Percentiles rank a stretch among this genome's conserved stretches.
These are phyloP conservation scores for Starmerella asiatica DNA, from an alignment of 805 yeast species.

Conservation along the genomic window DNA sequence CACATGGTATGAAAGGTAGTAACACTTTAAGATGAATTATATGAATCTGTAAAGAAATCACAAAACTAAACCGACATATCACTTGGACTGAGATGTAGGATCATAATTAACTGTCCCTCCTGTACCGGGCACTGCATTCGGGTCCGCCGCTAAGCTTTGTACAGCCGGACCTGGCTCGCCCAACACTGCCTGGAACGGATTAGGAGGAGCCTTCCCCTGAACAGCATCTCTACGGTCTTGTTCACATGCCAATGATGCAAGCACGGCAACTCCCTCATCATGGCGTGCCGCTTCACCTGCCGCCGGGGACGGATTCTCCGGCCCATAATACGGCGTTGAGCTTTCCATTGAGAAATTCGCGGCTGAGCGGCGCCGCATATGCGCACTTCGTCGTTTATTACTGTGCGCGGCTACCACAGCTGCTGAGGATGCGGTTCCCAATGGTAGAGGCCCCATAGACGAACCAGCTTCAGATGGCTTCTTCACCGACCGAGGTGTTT, in stretches of 20 bases:
- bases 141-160: too few relatives aligned
- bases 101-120: too few relatives aligned
- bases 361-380: conserved; percentile 11
- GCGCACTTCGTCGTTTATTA: conserved; percentile 12
- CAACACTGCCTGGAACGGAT: not conserved
- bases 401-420: conserved; percentile 16
- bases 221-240: conserved; percentile 6
- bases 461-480: not conserved
- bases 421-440: conserved; percentile 1
- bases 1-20: not conserved
- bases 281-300: conserved; percentile 9
- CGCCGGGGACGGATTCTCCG: too few relatives aligned
- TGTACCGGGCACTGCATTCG: too few relatives aligned
- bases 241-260: conserved; percentile 21
- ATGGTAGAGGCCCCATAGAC: not conserved
- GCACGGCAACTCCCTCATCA: conserved; percentile 21
- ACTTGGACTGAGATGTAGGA: too few relatives aligned
- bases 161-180: not conserved
- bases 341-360: not conserved
- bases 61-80: too few relatives aligned
- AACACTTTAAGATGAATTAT: not conserved
- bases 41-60: too few relatives aligned
- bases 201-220: not conserved
- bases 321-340: not conserved
- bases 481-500: not conserved